Base-by-base conservation (phyloP, 345 rosid genomes). In the Citrus mangshanensis region DNA sequence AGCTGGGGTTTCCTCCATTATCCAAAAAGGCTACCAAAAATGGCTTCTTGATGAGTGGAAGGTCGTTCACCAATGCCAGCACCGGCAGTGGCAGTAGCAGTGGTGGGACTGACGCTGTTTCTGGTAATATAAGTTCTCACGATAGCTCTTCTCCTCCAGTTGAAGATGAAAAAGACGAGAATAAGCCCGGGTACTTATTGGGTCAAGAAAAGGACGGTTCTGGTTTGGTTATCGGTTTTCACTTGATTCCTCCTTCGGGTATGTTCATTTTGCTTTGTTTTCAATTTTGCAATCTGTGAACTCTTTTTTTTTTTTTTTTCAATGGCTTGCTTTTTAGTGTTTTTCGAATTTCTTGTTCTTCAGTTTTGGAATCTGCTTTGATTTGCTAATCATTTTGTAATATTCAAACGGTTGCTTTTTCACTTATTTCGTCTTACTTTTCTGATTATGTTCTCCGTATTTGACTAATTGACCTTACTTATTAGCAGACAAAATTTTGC, bases 201-300 rank as follows among this genome's bases (percentile, higher is more conserved):
- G 94, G 88, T n/a, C 46, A 85, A 0, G 89, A 93, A 76, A 88
- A 75, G 69, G 97, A 95, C 82, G 90, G 49, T 14, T 87, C 95
- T 70, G 94, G 91, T 71, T 82, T 92, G 58, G 84, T 88, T 59
- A 81, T 92, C 68, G 93, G 94, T n/a, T 92, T 91, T 71, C 84
- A 89, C 72, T 84, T 92, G 79, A 46, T 62, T 86, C 87, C 89
- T 78, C 88, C 38, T 6, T 73, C 93, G 74, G 89, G 90, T 89
- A 84, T 49, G 56, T 34, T 62, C 70, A 16, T 19, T 72, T 46
- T 19, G 27, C 24, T 46, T 59, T 4, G 13, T 22, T 56, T 68
- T 70, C 6, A 7, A 8, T 75, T 70, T 64, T 76, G 74, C 40
- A 18, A 34, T 70, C 30, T 38, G 62, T 8, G 40, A 6, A 10